Evolutionary conservation across 1,284 basidiomycete genomes (phyloP), one percentile per base, ranked within the genome.

Genomic region (Ceratobasidium sp.): DNA sequence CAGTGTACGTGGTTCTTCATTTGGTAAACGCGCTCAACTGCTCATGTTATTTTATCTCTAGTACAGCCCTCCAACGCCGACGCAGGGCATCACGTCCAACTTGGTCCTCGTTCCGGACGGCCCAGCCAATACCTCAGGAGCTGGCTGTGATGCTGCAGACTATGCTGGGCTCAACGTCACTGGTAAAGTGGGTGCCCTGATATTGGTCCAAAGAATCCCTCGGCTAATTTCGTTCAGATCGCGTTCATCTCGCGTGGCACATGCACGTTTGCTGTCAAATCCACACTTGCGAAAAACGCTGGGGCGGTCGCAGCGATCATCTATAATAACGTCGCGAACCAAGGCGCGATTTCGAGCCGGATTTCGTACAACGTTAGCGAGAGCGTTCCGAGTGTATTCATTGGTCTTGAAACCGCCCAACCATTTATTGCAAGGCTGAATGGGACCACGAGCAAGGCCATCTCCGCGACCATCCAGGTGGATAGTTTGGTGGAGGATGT

Each of bases 201-300:
- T n/a, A 24, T 43, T 37, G n/a, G n/a, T n/a, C 24, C 1, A 43
- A n/a, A 9, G 31, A 51, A 54, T n/a, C 43, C 48, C 16, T n/a
- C 16, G 46, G 27, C 46, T 43, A 62, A 53, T 14, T 16, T 22
- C 19, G 29, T 7, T 24, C 19, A 68, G 64, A 68, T 68, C 31
- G 64, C 64, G 13, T 54, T 68, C 31, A 54, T 68, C 34, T 53
- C 64, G 5, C 64, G 64, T 41, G 64, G 64, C 27, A 34, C 64
- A 51, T 68, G 64, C 49, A 54, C 64, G 9, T 68, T 68, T 37
- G 64, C 64, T n/a, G 37, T 68, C 51, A 68, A 68, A 39, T 68
- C 64, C 14, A 68, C 49, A 34, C 49, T 68, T 16, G 64, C 64
- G 14, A 68, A 54, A 31, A 68, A 68, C 49, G 64, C 64, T 24